Evolutionary conservation across 768 basidiomycete genomes (phyloP).

Genomic region (Rhodotorula babjevae): DNA sequence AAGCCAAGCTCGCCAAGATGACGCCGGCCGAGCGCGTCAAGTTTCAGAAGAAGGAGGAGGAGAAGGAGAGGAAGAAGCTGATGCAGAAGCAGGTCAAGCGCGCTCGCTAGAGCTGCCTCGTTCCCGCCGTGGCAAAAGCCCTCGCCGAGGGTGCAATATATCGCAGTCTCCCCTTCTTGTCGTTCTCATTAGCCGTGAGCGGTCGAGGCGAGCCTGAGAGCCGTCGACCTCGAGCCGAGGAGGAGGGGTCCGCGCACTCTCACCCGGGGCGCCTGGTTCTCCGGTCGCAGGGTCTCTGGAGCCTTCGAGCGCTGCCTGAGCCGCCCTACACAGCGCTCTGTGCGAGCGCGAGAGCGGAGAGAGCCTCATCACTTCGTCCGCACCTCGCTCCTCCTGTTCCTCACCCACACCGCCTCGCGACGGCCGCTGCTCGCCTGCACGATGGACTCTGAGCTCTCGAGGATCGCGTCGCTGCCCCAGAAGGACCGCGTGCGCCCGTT

Average conservation of each 20-base stretch:
- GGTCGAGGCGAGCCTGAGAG: too few relatives aligned
- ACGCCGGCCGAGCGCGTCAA: slow-evolving; percentile 9
- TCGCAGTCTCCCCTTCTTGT: too few relatives aligned
- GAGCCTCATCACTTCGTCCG: background rate
- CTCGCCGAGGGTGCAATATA: too few relatives aligned
- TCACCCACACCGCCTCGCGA: background rate
- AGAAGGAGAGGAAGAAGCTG: slow-evolving; percentile 15
- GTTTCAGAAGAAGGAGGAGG: slow-evolving; percentile 14
- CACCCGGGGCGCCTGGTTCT: too few relatives aligned
- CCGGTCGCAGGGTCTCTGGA: too few relatives aligned
- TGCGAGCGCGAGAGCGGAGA: too few relatives aligned
- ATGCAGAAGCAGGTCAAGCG: slow-evolving; percentile 8
- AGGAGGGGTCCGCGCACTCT: too few relatives aligned
- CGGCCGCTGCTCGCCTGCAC: background rate
- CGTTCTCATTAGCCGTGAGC: too few relatives aligned
- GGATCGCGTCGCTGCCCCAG: slow-evolving; percentile 49
- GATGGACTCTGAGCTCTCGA: slow-evolving; percentile 27
- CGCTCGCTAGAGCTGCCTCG: background rate
- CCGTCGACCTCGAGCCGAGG: too few relatives aligned
- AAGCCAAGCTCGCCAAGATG: slow-evolving; percentile 1
- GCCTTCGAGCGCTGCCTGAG: too few relatives aligned
- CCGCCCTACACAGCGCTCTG: too few relatives aligned
- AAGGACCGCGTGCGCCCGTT: slow-evolving; percentile 70
- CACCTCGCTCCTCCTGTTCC: background rate
- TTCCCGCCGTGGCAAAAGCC: background rate